phyloP scores from a whole-genome alignment of 768 basidiomycete species.

The Termitomyces sp. region DNA sequence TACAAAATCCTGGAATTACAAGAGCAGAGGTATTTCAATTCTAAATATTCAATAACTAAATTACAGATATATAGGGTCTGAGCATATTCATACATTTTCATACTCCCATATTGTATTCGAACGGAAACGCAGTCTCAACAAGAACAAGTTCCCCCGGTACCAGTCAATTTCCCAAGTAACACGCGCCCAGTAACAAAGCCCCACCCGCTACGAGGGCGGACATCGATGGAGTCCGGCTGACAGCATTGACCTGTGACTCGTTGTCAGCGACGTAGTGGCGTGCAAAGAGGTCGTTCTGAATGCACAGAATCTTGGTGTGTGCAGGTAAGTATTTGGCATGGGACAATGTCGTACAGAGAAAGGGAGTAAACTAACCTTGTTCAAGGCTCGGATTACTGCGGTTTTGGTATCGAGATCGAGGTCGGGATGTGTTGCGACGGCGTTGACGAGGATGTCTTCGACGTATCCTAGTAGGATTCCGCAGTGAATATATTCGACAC shows the following conservation, averaged over 20 bases:
- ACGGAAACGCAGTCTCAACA: neutral
- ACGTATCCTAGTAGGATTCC: conserved; percentile 42
- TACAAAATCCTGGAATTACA: too few relatives aligned
- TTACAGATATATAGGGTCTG: too few relatives aligned
- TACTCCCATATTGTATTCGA: too few relatives aligned
- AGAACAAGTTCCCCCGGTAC: neutral
- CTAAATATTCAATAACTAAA: too few relatives aligned
- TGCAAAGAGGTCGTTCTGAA: conserved; percentile 36
- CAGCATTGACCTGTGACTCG: neutral
- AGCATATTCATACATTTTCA: too few relatives aligned
- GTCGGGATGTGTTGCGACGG: conserved; percentile 38
- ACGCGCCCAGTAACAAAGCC: neutral
- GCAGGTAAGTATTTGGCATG: neutral
- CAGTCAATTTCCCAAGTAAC: neutral
- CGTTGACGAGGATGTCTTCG: conserved; percentile 40
- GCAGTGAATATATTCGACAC: conserved; percentile 37
- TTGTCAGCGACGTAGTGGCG: conserved; percentile 16
- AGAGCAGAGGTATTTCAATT: too few relatives aligned
- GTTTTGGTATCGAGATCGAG: conserved; percentile 35
- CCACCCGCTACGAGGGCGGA: neutral
- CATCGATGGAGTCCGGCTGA: neutral
- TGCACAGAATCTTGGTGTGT: conserved; percentile 38
- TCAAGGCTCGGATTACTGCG: conserved; percentile 37
- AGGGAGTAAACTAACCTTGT: conserved; percentile 32
- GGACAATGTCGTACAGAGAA: neutral